Evolutionary conservation across 441 rosid genomes (phyloP).

Genomic region (Pelargonium citronellum): DNA sequence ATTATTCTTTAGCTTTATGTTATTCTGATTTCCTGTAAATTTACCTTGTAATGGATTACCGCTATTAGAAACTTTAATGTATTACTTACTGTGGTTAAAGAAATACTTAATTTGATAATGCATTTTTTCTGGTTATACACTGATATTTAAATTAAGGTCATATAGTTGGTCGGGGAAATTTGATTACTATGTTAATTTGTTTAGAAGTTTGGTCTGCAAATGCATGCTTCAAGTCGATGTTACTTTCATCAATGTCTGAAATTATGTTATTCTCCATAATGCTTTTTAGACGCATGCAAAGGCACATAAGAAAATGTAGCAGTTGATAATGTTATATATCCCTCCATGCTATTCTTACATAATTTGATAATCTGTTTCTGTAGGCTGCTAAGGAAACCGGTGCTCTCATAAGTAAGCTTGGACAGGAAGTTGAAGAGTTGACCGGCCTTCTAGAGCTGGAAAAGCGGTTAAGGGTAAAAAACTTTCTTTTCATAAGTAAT

Average conservation of each 20-base stretch:
- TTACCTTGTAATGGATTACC: neutral
- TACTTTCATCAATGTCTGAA: neutral
- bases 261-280: neutral
- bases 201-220: neutral
- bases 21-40: neutral
- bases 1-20: neutral
- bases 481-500: constrained; percentile 2
- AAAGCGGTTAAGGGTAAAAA: constrained; percentile 65
- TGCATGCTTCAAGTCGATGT: neutral
- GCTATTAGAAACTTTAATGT: neutral
- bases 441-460: constrained; percentile 66
- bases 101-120: too few species aligned
- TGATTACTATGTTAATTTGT: neutral
- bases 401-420: constrained; percentile 77
- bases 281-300: neutral
- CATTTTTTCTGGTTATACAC: neutral
- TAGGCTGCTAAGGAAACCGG: constrained; percentile 95
- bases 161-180: neutral
- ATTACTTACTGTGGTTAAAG: neutral
- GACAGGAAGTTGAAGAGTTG: constrained; percentile 87
- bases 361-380: constrained; percentile 19
- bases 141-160: neutral
- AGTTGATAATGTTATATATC: neutral
- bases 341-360: neutral
- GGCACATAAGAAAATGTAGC: neutral